Base-by-base conservation (phyloP, 2,329 filamentous ascomycete genomes). In the Penicillium nordicum region DNA sequence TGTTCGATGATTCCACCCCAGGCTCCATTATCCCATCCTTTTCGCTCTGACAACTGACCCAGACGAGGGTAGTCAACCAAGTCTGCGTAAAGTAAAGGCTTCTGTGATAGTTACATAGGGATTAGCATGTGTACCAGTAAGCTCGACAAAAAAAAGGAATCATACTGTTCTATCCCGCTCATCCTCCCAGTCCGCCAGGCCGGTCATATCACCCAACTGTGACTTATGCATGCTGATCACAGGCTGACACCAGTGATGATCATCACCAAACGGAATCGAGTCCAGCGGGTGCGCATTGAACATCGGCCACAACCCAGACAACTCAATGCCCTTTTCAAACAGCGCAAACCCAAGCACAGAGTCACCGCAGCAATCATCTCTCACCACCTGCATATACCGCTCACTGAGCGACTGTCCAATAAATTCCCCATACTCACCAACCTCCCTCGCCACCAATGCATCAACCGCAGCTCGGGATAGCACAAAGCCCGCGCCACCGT, bases 361-460 rank as follows among this genome's bases (percentile, higher is more conserved):
- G 52, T 83, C 81, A 6, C 81, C 81, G 48, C 80, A 82, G 66
- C 79, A 82, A 56, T 85, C 81, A 12, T 73, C 62, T 30, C 70
- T 70, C 23, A 80, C 69, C 36, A 75, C 58, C 6, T 74, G 68
- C 44, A 78, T 69, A 71, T 76, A 80, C 57, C 70, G 72, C 52
- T 75, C 65, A 34, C 67, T 72, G 38, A 73, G 58, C n/a, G 75
- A 67, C 1, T 71, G 67, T 7, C 79, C 76, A 9, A 69, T 59
- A 48, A 75, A 79, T 50, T 78, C 70, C 1, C 76, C 74, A 27
- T 62, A 37, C 3, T 45, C 8, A 0, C 57, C 58, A n/a, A 27
- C 34, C 32, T 57, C 34, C 11, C 61, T 55, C 21, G 53, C 49
- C 16, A 75, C 72, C 59, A 76, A 72, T 57, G 65, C 76, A 65